A percentile compares a stretch with the other conserved stretches of the same genome.
These are phyloP conservation scores for Asterionellopsis glacialis DNA, from an alignment of 108 stramenopile species.

Conservation along the genomic window DNA sequence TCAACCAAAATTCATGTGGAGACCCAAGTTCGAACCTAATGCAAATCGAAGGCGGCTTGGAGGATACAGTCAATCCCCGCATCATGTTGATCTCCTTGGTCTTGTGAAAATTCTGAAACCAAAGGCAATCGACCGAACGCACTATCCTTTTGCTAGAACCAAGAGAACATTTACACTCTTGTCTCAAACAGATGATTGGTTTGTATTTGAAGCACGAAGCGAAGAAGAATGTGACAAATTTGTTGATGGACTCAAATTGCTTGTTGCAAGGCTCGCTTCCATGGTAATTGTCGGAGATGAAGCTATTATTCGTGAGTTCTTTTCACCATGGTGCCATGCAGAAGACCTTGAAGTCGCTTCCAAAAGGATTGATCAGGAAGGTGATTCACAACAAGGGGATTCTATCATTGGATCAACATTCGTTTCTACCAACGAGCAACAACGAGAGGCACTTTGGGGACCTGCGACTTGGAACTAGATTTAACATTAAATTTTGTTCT, in stretches of 20 bases:
- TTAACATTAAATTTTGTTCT: no score
- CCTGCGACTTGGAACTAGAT: no score
- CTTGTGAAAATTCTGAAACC: constrained; percentile 34
- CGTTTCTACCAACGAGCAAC: not conserved
- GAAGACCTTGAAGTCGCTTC: not conserved
- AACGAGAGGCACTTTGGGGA: constrained; percentile 1
- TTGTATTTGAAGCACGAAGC: constrained; percentile 48
- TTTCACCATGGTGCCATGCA: constrained; percentile 20
- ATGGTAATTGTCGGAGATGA: constrained; percentile 41
- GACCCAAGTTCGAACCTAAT: constrained; percentile 35
- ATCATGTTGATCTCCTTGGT: constrained; percentile 23
- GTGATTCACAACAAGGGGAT: not conserved
- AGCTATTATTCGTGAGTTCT: constrained; percentile 39
- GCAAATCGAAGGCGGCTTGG: not conserved
- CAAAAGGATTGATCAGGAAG: not conserved
- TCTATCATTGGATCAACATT: not conserved
- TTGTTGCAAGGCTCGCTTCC: constrained; percentile 60
- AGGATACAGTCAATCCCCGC: constrained; percentile 4
- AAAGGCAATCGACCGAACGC: constrained; percentile 10
- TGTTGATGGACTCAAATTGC: constrained; percentile 49
- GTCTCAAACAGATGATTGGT: constrained; percentile 21
- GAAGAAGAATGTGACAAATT: constrained; percentile 35
- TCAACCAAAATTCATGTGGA: constrained; percentile 76
- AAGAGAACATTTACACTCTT: constrained; percentile 22
- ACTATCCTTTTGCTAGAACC: constrained; percentile 31